phyloP scores from a whole-genome alignment of 2,329 filamentous ascomycete genomes.

The Conoideocrella luteorostrata region DNA sequence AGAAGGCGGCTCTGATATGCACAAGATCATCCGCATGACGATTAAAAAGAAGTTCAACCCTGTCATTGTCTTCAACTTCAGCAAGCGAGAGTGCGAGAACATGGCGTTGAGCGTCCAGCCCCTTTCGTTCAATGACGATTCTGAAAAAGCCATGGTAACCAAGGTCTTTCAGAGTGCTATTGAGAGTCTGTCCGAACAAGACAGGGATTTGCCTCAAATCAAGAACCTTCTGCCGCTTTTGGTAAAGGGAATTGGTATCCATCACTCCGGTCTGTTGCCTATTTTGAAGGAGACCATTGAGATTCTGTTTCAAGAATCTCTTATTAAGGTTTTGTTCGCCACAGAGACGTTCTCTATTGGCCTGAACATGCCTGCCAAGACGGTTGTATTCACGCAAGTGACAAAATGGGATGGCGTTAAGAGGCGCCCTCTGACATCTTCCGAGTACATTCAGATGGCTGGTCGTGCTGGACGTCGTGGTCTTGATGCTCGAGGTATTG shows the following conservation, averaged over 20 bases:
- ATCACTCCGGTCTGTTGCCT: constrained; percentile 90
- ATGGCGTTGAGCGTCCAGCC: constrained; percentile 81
- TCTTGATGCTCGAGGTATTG: constrained; percentile 93
- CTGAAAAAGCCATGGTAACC: constrained; percentile 87
- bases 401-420: constrained; percentile 86
- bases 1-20: constrained; percentile 73
- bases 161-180: constrained; percentile 94
- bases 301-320: constrained; percentile 94
- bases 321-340: constrained; percentile 96
- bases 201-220: constrained; percentile 84
- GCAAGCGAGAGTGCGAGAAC: constrained; percentile 91
- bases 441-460: constrained; percentile 98
- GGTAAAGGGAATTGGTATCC: constrained; percentile 88
- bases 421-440: constrained; percentile 80
- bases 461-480: constrained; percentile 94
- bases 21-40: constrained; percentile 98
- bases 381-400: constrained; percentile 96
- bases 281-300: constrained; percentile 98
- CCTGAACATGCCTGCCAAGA: constrained; percentile 98
- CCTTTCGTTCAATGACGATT: constrained; percentile 91
- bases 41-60: constrained; percentile 97
- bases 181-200: constrained; percentile 85
- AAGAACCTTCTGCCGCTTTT: constrained; percentile 82
- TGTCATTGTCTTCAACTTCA: constrained; percentile 99
- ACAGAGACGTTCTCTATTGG: constrained; percentile 99